phyloP scores from a whole-genome alignment of 306 rosid species.

The Lathyrus oleraceus region DNA sequence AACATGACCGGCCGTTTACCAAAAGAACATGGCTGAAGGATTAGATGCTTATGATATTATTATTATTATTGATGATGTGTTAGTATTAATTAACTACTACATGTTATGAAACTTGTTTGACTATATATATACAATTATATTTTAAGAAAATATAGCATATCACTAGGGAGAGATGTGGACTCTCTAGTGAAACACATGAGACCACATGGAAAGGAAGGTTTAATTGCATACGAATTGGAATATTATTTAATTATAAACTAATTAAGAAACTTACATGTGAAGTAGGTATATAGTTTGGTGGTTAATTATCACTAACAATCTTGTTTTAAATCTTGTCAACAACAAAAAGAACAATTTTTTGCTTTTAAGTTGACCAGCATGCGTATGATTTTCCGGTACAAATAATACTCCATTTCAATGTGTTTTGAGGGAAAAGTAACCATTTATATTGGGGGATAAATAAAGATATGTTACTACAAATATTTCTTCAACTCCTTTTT shows the following conservation, averaged over 20 bases:
- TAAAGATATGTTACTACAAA: not conserved
- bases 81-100: conserved; percentile 36
- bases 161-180: conserved; percentile 35
- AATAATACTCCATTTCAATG: not conserved
- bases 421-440: not conserved
- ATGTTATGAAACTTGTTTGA: conserved; percentile 39
- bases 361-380: conserved; percentile 9
- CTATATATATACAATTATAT: conserved; percentile 23
- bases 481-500: too few relatives aligned
- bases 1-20: conserved; percentile 62
- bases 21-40: conserved; percentile 61
- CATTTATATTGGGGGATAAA: not conserved
- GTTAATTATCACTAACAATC: conserved; percentile 33
- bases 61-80: not conserved
- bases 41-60: conserved; percentile 37
- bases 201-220: conserved; percentile 64
- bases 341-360: not conserved
- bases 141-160: conserved; percentile 18
- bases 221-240: conserved; percentile 38
- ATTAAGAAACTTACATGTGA: conserved; percentile 55
- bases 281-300: conserved; percentile 34
- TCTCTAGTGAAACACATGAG: conserved; percentile 66
- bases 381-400: conserved; percentile 16
- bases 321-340: conserved; percentile 30
- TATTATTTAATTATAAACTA: conserved; percentile 36